These are phyloP conservation scores for Krasilnikovozyma curviuscula DNA, from an alignment of 768 basidiomycete species.

Conservation along the genomic window DNA sequence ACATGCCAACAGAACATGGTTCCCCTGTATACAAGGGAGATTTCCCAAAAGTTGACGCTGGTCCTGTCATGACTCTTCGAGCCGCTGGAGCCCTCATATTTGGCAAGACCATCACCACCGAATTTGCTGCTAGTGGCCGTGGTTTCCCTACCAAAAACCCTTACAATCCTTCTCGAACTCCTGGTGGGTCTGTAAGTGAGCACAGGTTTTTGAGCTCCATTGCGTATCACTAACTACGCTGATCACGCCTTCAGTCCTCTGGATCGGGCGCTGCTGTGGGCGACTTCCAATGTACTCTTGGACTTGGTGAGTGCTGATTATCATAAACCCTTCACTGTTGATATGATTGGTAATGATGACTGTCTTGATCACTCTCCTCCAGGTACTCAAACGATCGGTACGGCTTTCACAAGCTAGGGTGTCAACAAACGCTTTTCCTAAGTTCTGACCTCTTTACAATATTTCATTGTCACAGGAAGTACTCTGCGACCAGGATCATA, in stretches of 20 bases:
- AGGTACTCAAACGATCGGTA: neutral
- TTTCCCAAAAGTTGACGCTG: slow-evolving; percentile 17
- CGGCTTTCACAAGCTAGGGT: slow-evolving; percentile 15
- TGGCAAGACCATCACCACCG: slow-evolving; percentile 20
- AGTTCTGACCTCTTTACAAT: no score
- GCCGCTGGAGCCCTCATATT: slow-evolving; percentile 21
- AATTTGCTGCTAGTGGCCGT: slow-evolving; percentile 19
- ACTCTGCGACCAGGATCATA: slow-evolving; percentile 22
- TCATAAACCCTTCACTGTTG: slow-evolving; percentile 20
- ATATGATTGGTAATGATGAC: slow-evolving; percentile 16
- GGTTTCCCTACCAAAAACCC: slow-evolving; percentile 18
- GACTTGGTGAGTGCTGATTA: no score
- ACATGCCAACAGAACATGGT: slow-evolving; percentile 23
- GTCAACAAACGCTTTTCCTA: no score
- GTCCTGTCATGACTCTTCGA: slow-evolving; percentile 15
- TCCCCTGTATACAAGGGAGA: slow-evolving; percentile 21
- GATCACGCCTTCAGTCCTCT: no score
- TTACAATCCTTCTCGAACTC: slow-evolving; percentile 18
- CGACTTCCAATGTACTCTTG: slow-evolving; percentile 25
- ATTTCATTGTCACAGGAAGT: no score
- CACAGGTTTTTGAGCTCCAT: no score
- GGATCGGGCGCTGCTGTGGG: slow-evolving; percentile 24
- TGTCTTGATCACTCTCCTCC: neutral
- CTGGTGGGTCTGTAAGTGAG: slow-evolving; percentile 24
- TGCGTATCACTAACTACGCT: no score